These are phyloP conservation scores for Graphilbum sp. DNA, from an alignment of 2,329 filamentous ascomycete species.

Conservation along the genomic window DNA sequence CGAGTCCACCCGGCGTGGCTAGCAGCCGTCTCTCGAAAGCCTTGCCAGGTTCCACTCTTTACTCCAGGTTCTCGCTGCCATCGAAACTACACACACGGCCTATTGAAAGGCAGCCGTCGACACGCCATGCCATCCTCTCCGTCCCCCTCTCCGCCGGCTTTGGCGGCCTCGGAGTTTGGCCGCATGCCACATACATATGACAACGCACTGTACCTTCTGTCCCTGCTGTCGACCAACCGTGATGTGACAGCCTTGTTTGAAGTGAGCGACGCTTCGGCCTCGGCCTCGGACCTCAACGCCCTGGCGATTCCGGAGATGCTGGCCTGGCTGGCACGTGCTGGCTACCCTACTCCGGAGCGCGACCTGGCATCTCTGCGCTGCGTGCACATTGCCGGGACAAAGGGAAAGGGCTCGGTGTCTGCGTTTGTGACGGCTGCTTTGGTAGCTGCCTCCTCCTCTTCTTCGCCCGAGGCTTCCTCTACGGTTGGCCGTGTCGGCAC, in stretches of 20 bases:
- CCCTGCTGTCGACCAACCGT: slow-evolving; percentile 66
- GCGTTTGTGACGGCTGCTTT: slow-evolving; percentile 71
- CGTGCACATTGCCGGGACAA: slow-evolving; percentile 84
- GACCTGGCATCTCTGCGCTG: slow-evolving; percentile 28
- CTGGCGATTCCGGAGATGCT: slow-evolving; percentile 68
- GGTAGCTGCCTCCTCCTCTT: slow-evolving; percentile 14
- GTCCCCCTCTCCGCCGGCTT: background rate
- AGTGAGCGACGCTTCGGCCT: slow-evolving; percentile 25
- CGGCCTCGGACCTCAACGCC: slow-evolving; percentile 44
- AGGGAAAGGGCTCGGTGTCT: slow-evolving; percentile 83
- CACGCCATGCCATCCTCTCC: background rate
- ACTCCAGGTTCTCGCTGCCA: too few relatives aligned
- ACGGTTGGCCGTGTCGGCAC: slow-evolving; percentile 41
- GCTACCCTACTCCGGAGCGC: slow-evolving; percentile 38
- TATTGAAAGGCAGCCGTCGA: background rate
- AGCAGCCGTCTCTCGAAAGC: too few relatives aligned
- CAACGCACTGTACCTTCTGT: slow-evolving; percentile 58
- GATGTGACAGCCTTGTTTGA: slow-evolving; percentile 39
- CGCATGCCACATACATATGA: slow-evolving; percentile 28
- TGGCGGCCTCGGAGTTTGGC: slow-evolving; percentile 4
- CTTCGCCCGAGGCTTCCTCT: slow-evolving; percentile 1
- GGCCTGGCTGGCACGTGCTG: slow-evolving; percentile 58
- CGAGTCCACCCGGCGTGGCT: too few relatives aligned
- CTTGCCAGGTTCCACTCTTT: too few relatives aligned
- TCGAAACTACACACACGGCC: too few relatives aligned